These are phyloP conservation scores for Lobosporangium transversale DNA, from an alignment of 192 early-diverging fungal genomes.

Conservation along the genomic window DNA sequence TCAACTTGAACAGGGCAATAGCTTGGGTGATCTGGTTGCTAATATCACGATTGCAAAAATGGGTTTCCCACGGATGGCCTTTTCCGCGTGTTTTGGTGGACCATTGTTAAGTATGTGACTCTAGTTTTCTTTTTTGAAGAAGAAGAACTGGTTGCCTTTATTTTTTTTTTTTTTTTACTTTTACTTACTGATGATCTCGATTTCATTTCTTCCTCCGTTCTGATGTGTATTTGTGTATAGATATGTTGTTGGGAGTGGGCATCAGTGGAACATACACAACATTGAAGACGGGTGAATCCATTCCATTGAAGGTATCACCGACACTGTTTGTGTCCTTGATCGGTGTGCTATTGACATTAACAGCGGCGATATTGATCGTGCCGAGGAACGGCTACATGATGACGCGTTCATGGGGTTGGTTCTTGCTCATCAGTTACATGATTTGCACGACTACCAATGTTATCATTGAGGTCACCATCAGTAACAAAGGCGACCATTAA, in stretches of 20 bases:
- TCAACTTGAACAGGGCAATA: slow-evolving; percentile 66
- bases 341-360: slow-evolving; percentile 70
- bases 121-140: no score
- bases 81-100: slow-evolving; percentile 93
- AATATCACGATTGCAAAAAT: slow-evolving; percentile 91
- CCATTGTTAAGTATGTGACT: slow-evolving; percentile 83
- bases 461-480: slow-evolving; percentile 56
- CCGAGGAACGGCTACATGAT: slow-evolving; percentile 73
- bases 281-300: slow-evolving; percentile 56
- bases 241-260: slow-evolving; percentile 87
- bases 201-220: not conserved
- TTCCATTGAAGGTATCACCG: slow-evolving; percentile 68
- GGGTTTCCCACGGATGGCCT: slow-evolving; percentile 94
- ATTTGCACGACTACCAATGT: slow-evolving; percentile 71
- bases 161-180: no score
- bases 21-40: slow-evolving; percentile 90
- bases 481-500: slow-evolving; percentile 6
- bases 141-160: no score
- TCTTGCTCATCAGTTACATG: slow-evolving; percentile 66
- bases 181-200: no score
- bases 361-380: slow-evolving; percentile 67
- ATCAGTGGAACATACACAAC: slow-evolving; percentile 75
- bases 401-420: slow-evolving; percentile 66
- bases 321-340: slow-evolving; percentile 76
- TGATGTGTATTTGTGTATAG: slow-evolving; percentile 39